phyloP scores from a whole-genome alignment of 306 rosid species.

The Luffa aegyptiaca region DNA sequence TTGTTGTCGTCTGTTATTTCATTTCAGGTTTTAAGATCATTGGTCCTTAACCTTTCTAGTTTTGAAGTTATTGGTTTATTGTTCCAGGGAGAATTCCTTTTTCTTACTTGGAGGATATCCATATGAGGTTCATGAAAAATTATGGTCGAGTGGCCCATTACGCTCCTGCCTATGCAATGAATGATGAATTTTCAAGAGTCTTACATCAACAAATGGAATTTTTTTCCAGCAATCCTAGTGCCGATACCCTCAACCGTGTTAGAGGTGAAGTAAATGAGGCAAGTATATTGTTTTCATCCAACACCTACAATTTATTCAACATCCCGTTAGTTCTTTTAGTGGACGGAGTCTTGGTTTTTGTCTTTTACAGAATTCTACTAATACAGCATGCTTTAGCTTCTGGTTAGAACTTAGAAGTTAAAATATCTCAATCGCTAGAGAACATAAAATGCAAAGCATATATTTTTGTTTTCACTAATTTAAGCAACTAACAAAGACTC shows the following conservation, averaged over 20 bases:
- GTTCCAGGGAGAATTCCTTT: conserved; percentile 88
- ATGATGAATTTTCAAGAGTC: conserved; percentile 95
- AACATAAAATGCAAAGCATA: background rate
- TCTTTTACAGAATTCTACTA: background rate
- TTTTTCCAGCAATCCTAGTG: conserved; percentile 71
- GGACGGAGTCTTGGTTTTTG: background rate
- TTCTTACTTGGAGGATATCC: conserved; percentile 89
- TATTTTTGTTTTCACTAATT: background rate
- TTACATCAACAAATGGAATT: conserved; percentile 98
- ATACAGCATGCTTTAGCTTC: background rate
- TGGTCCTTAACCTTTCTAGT: background rate
- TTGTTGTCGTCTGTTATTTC: background rate
- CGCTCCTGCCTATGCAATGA: conserved; percentile 98
- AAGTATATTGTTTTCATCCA: conserved; percentile 33
- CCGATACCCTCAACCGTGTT: conserved; percentile 82
- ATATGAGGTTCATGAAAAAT: conserved; percentile 98
- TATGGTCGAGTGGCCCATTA: conserved; percentile 73
- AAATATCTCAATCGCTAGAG: background rate
- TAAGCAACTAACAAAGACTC: background rate
- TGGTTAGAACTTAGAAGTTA: background rate
- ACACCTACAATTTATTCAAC: background rate
- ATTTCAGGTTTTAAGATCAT: background rate
- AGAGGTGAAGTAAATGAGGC: conserved; percentile 97
- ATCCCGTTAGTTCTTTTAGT: background rate
- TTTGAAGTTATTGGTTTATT: conserved; percentile 11